A percentile compares a stretch with the other conserved stretches of the same genome.
Evolutionary conservation across 148 eudicot genomes (phyloP).

Genomic region (Rhododendron vialii): DNA sequence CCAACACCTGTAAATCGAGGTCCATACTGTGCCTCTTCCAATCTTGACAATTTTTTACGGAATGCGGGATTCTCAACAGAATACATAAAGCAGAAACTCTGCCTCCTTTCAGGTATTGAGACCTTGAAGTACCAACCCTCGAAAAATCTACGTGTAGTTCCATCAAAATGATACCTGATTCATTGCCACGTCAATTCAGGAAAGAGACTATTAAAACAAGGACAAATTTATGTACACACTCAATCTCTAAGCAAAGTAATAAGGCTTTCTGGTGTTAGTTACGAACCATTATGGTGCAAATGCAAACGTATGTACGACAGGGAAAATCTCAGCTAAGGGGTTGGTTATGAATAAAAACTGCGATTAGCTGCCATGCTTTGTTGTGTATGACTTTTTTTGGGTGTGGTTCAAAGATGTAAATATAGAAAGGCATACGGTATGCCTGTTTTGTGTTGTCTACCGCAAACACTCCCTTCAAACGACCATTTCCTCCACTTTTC

Average conservation of each 20-base stretch:
- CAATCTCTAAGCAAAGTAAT: not conserved
- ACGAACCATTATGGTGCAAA: not conserved
- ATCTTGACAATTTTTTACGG: slow-evolving; percentile 41
- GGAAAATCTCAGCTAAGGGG: not conserved
- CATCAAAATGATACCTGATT: slow-evolving; percentile 83
- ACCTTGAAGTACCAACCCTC: slow-evolving; percentile 99
- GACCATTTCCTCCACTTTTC: not conserved
- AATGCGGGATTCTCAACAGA: slow-evolving; percentile 92
- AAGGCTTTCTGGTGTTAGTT: not conserved
- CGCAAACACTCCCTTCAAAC: not conserved
- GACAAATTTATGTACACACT: not conserved
- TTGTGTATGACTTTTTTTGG: not conserved
- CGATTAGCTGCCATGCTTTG: not conserved
- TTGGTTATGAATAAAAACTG: not conserved
- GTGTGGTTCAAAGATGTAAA: not conserved
- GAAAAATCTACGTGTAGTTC: slow-evolving; percentile 69
- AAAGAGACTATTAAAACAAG: not conserved
- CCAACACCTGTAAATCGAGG: slow-evolving; percentile 86
- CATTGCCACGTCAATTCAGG: slow-evolving; percentile 8
- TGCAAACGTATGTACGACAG: not conserved
- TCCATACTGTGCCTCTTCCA: slow-evolving; percentile 64
- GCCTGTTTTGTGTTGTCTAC: not conserved
- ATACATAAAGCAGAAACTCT: slow-evolving; percentile 96
- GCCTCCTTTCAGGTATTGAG: slow-evolving; percentile 79
- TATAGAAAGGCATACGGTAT: not conserved